Conservation (phyloP, 768 basidiomycete species). For the Podaxis sp. region DNA sequence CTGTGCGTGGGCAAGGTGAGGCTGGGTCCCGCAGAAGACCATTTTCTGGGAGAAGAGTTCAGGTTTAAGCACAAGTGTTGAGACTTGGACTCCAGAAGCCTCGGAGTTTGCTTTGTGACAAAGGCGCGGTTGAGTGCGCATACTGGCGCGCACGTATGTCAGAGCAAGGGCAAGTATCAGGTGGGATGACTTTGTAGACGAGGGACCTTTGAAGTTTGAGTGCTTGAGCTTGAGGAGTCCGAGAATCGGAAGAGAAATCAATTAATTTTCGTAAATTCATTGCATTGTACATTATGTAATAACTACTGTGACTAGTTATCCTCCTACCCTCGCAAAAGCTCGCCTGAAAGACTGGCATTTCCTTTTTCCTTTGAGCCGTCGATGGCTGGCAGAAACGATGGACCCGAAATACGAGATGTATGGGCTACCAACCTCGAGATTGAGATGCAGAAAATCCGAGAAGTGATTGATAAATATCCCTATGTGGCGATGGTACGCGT, state of each 20-base stretch:
- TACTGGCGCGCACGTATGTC: too few relatives aligned
- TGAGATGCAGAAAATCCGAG: slow-evolving; percentile 87
- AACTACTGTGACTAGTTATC: not conserved
- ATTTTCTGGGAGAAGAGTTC: too few relatives aligned
- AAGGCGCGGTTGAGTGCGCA: too few relatives aligned
- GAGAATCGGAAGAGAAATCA: not conserved
- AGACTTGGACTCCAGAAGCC: too few relatives aligned
- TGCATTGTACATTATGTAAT: slow-evolving; percentile 9
- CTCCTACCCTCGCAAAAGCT: not conserved
- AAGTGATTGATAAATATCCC: slow-evolving; percentile 85
- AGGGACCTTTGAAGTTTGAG: too few relatives aligned
- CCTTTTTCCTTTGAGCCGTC: not conserved
- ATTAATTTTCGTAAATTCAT: not conserved
- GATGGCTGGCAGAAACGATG: slow-evolving; percentile 10
- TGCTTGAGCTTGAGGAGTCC: not conserved
- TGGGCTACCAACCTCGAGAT: slow-evolving; percentile 91
- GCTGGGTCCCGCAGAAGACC: too few relatives aligned
- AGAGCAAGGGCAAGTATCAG: too few relatives aligned
- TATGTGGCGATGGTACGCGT: slow-evolving; percentile 88
- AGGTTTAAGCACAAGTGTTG: too few relatives aligned
- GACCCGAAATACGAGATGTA: slow-evolving; percentile 74
- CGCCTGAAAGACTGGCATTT: not conserved
- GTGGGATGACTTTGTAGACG: too few relatives aligned
- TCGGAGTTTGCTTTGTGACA: too few relatives aligned
- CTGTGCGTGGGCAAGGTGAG: too few relatives aligned